phyloP scores from a whole-genome alignment of 495 filamentous ascomycete genomes.

The Podospora australis region DNA sequence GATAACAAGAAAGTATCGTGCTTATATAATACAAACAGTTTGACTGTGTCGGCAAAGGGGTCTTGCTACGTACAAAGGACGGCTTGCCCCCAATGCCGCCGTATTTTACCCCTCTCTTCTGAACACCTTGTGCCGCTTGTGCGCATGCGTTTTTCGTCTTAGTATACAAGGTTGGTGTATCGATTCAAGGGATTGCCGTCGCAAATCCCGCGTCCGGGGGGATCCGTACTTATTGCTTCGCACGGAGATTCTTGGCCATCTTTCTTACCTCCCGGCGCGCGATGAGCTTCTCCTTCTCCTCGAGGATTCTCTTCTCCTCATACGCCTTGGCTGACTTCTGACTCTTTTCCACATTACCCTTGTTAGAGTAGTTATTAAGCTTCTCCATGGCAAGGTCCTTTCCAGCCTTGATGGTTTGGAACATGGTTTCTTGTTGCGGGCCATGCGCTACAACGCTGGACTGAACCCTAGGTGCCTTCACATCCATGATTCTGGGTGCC shows the following conservation, averaged over 20 bases:
- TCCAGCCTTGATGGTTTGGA: constrained; percentile 19
- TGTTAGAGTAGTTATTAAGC: constrained; percentile 21
- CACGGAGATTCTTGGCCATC: constrained; percentile 5
- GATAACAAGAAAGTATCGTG: too few species aligned
- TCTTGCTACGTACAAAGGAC: too few species aligned
- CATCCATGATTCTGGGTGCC: constrained; percentile 18
- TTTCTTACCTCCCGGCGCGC: constrained; percentile 28
- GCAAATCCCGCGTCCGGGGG: too few species aligned
- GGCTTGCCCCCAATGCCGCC: too few species aligned
- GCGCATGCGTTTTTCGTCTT: too few species aligned
- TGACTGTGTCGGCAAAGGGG: too few species aligned
- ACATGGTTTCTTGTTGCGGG: constrained; percentile 14
- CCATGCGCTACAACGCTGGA: too few species aligned
- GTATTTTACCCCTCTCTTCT: too few species aligned
- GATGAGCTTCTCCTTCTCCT: constrained; percentile 35
- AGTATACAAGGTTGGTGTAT: too few species aligned
- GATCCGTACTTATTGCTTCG: constrained; percentile 2
- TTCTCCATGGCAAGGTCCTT: constrained; percentile 32
- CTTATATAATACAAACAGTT: too few species aligned
- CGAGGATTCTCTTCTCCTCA: constrained; percentile 39
- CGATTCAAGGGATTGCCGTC: too few species aligned
- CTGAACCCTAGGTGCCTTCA: background rate
- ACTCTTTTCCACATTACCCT: constrained; percentile 9
- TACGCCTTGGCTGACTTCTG: constrained; percentile 35
- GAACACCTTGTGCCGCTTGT: too few species aligned